Conservation (phyloP, 768 basidiomycete species). For the Tricholoma matsutake region DNA sequence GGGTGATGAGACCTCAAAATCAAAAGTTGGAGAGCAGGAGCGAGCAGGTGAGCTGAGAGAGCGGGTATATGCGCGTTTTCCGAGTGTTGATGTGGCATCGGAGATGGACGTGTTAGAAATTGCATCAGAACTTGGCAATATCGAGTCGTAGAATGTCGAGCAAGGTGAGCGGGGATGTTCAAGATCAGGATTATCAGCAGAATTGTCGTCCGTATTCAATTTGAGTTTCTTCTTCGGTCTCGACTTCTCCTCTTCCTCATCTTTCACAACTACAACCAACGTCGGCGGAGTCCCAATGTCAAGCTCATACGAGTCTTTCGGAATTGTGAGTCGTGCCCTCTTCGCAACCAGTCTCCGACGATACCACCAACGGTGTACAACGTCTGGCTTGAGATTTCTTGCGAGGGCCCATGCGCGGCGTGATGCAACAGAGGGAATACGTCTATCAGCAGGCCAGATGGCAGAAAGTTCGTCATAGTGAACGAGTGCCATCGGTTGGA, state of each 20-base stretch:
- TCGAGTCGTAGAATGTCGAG: not conserved
- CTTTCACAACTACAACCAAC: conserved; percentile 5
- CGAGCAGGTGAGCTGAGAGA: not conserved
- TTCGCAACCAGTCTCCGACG: conserved; percentile 29
- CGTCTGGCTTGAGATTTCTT: conserved; percentile 30
- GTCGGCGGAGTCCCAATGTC: conserved; percentile 32
- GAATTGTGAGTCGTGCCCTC: conserved; percentile 25
- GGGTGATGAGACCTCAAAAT: not conserved
- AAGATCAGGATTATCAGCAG: not conserved
- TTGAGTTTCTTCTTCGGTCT: not conserved
- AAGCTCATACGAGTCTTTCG: conserved; percentile 35
- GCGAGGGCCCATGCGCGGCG: conserved; percentile 39
- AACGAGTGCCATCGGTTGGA: conserved; percentile 7
- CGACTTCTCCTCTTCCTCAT: not conserved
- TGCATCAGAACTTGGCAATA: not conserved
- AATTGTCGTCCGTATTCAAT: not conserved
- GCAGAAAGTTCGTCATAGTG: conserved; percentile 33
- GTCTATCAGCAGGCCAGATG: conserved; percentile 36
- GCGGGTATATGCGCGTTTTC: conserved; percentile 1
- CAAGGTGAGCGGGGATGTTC: not conserved
- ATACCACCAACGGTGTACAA: conserved; percentile 39
- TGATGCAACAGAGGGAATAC: conserved; percentile 35
- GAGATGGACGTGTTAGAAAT: not conserved
- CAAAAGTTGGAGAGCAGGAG: not conserved
- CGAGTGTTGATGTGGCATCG: not conserved